Percentiles rank a stretch among this genome's conserved stretches.
Conservation (phyloP, 768 basidiomycete species). For the Hydnomerulius pinastri region DNA sequence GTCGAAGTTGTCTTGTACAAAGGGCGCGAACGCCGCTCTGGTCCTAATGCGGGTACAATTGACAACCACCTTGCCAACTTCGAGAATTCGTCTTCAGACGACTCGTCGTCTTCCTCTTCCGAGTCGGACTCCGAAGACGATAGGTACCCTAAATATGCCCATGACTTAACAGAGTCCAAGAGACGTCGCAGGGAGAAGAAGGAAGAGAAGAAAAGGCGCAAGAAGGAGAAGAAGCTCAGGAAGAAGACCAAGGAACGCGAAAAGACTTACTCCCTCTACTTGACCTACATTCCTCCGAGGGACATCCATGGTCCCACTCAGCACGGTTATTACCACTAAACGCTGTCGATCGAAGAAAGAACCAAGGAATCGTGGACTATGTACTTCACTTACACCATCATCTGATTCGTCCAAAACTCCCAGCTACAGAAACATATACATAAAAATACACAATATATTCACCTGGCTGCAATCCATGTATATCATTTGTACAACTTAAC, state of each 20-base stretch:
- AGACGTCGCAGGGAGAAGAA: constrained; percentile 55
- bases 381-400: background rate
- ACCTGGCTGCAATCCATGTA: constrained; percentile 16
- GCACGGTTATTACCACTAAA: constrained; percentile 30
- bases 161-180: constrained; percentile 52
- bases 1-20: constrained; percentile 83
- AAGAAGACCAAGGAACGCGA: constrained; percentile 60
- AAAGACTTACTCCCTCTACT: constrained; percentile 63
- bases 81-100: constrained; percentile 42
- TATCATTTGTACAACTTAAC: constrained; percentile 7
- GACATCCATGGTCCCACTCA: constrained; percentile 26
- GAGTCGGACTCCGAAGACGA: constrained; percentile 45
- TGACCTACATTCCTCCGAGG: constrained; percentile 49
- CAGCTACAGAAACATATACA: background rate
- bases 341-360: background rate
- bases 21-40: constrained; percentile 77
- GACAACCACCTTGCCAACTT: constrained; percentile 56
- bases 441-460: background rate
- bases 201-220: constrained; percentile 61
- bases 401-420: background rate
- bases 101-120: constrained; percentile 42
- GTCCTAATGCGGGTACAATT: constrained; percentile 51
- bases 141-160: constrained; percentile 46
- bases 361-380: background rate
- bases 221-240: constrained; percentile 64